Base-by-base conservation (phyloP, 495 filamentous ascomycete genomes). In the Astrocystis sublimbata region DNA sequence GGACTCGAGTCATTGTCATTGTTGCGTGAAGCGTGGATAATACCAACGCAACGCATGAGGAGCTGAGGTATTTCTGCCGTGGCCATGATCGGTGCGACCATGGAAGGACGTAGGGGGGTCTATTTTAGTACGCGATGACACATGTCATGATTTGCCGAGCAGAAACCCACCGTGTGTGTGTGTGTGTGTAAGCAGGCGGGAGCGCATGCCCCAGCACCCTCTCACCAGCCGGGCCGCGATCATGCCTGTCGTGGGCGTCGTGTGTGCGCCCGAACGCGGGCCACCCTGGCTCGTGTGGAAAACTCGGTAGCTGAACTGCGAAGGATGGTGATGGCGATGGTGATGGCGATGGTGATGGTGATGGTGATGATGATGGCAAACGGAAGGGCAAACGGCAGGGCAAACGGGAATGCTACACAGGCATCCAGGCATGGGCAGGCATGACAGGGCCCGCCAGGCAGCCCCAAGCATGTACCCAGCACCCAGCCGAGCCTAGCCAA, bases 181-280 rank as follows among this genome's bases (percentile, higher is more conserved):
- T 21, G 21, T 46, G 23, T 19, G 24, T 33, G 50, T 23, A 59
- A 35, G 41, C 47, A 52, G 17, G 53, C 35, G 43, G 60, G 46
- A 28, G 36, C 42, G 31, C 33, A 26, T 17, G 43, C 31, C 23
- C 17, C 31, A 38, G 58, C 58, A 19, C 50, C 30, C 55, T 43
- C 59, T 42, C 56, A 55, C 36, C 52, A 63, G 21, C 58, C 43
- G 58, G 58, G 46, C 58, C 58, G 46, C 58, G 35, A 60, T 41
- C 23, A 28, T 60, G 58, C 58, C 35, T 31, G 58, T 60, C 58
- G 52, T 60, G 58, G 50, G 58, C 46, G n/a, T 35, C 54, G 50
- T 46, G 52, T 60, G 58, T 60, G 58, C 46, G n/a, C 45, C 54
- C 24, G 41, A 24, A 40, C 46, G n/a, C 36, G 58, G 30, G 31